Conservation (phyloP, 2,329 filamentous ascomycete genomes). For the Mariannaea elegans region DNA sequence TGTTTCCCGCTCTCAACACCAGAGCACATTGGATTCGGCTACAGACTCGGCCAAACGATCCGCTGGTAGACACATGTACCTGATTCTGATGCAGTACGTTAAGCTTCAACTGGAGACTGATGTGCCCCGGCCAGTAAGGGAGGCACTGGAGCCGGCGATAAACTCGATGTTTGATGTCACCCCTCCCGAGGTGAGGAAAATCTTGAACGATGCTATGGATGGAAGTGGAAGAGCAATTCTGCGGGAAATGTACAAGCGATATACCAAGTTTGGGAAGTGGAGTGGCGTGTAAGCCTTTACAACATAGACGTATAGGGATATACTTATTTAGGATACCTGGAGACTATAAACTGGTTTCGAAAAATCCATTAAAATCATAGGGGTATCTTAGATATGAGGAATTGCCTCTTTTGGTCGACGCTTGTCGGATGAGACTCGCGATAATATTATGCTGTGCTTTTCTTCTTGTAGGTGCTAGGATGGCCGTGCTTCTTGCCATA, state of each 20-base stretch:
- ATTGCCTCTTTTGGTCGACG: not conserved
- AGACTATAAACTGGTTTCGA: constrained; percentile 16
- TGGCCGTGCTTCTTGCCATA: constrained; percentile 68
- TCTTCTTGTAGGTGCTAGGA: constrained; percentile 57
- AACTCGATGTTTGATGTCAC: constrained; percentile 69
- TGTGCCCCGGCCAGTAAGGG: constrained; percentile 60
- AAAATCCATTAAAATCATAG: constrained; percentile 27
- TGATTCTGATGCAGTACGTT: constrained; percentile 67
- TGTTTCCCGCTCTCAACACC: constrained; percentile 57
- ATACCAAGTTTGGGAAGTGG: constrained; percentile 72
- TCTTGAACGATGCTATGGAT: constrained; percentile 69
- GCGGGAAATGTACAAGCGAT: constrained; percentile 66
- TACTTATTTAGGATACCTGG: constrained; percentile 17
- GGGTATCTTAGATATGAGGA: constrained; percentile 27
- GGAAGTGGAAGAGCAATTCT: constrained; percentile 66
- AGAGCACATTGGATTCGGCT: constrained; percentile 63
- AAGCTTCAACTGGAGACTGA: constrained; percentile 67
- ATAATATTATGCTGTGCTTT: constrained; percentile 7
- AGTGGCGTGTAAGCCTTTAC: constrained; percentile 57
- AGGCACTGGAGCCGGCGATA: constrained; percentile 65
- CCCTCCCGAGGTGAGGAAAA: constrained; percentile 60
- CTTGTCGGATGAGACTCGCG: not conserved
- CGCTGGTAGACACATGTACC: constrained; percentile 69
- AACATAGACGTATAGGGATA: constrained; percentile 28
- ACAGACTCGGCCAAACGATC: constrained; percentile 69